Base-by-base conservation (phyloP, 2,329 filamentous ascomycete genomes). In the Cordyceps cateniannulata region DNA sequence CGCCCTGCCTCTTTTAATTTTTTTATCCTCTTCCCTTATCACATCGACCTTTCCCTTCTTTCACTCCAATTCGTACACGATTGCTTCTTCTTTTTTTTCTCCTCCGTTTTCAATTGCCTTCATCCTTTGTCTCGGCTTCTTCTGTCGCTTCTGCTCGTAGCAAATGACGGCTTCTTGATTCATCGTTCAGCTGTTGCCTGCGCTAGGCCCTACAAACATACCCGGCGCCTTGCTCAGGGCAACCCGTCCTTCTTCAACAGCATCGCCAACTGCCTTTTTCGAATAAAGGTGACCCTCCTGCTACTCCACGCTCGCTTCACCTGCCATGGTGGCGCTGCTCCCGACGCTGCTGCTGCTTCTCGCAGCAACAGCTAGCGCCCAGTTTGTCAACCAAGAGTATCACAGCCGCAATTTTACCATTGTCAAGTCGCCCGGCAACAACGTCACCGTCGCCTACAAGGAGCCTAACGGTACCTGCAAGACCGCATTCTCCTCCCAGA, bases 381-480 rank as follows among this genome's bases (percentile, higher is more conserved):
- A 77, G 53, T 76, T 73, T 60, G 63, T 71, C 52, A 66, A 68
- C 48, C 65, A 70, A 50, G 70, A 72, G 54, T 65, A 68, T 22
- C 62, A 63, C 24, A 63, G 63, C 27, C 68, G 69, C 60, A 81
- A 81, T 62, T 68, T 84, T 52, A 86, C 81, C 48, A 81, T 82
- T 49, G 79, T 89, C 61, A 73, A 72, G 27, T 89, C 87, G 20
- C 84, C 86, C 3, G 76, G 88, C 65, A 79, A 89, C 29, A 81
- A 82, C 65, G 83, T 91, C 68, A 86, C 82, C 62, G 83, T 91
- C 69, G 82, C 83, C 60, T 91, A 88, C 77, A 90, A 87, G 68
- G 75, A 79, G 40, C 79, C 82, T 5, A 71, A 76, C 8, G 84
- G 82, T 50, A 85, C 81, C 14, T 91, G 88, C 71, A 81, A 77